Evolutionary conservation across 441 rosid genomes (phyloP), one percentile per base, ranked within the genome.

Genomic region (Monsonia emarginata): DNA sequence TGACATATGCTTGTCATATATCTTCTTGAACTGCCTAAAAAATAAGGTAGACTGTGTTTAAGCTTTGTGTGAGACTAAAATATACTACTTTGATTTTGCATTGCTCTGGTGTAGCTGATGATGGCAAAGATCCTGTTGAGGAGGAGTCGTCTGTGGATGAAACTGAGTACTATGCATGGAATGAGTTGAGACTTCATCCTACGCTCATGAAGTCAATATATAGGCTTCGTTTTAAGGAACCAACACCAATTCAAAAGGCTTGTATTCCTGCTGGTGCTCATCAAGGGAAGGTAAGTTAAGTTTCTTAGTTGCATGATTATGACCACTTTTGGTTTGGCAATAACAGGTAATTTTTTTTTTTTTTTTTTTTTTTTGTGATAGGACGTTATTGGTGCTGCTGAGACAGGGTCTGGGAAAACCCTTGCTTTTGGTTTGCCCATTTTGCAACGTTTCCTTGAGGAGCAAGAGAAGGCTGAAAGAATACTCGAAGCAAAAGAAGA

Each of bases 401-500:
- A 89, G 85, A 94, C 97, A 24, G 99, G 99, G 61, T 94, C 97
- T 28, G 99, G 99, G 64, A 94, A 94, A 82, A 94, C 99, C 14
- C 96, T 94, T 75, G 96, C 99, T 73, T 94, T 94, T 81, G 99
- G 97, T 66, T 80, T 94, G 78, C 99, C 99, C 60, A 88, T 94
- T 71, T 65, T 91, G 79, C 99, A 94, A 65, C 96, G 97, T 61
- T 85, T 94, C 24, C 80, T 91, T 50, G 99, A 91, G 60, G 99
- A 94, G 77, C 76, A 78, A 63, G 97, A 86, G 59, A 94, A 94
- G 65, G 82, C 73, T 68, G 81, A 67, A 40, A 85, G 76, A 36
- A 58, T 79, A 83, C 36, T 32, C 61, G 88, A 79, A 52, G 69
- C 72, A 38, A 83, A 79, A 63, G 95, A 85, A 16, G 90, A 81